Percentiles rank a stretch among this genome's conserved stretches.
These are phyloP conservation scores for Kurtzmaniella quercitrusa DNA, from an alignment of 1,139 yeast species.

Conservation along the genomic window DNA sequence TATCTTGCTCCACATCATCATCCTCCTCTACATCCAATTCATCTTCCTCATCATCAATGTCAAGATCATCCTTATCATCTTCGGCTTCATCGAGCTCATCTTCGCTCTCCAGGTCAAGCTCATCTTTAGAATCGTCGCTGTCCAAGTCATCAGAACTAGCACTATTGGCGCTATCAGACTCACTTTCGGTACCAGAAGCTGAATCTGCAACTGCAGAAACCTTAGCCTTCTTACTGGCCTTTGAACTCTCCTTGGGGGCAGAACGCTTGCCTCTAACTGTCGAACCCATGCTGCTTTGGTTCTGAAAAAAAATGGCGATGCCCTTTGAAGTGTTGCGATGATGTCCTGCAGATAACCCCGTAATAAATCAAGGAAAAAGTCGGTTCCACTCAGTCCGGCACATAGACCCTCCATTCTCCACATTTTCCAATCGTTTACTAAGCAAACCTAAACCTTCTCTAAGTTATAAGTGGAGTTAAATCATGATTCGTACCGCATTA, in stretches of 20 bases:
- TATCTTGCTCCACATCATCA: conserved; percentile 15
- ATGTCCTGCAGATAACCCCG: not conserved
- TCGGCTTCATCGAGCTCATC: conserved; percentile 21
- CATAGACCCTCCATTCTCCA: not conserved
- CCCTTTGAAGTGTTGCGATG: conserved; percentile 1
- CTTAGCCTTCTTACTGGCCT: conserved; percentile 26
- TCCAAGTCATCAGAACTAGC: conserved; percentile 8
- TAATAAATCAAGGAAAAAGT: no score
- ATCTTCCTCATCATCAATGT: conserved; percentile 15
- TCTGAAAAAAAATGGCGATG: conserved; percentile 5
- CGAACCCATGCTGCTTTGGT: conserved; percentile 17
- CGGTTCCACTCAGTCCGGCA: no score
- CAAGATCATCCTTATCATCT: conserved; percentile 9
- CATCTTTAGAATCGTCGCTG: conserved; percentile 2
- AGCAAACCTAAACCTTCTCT: no score
- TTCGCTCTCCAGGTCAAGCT: conserved; percentile 5
- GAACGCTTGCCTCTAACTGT: conserved; percentile 34
- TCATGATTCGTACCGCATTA: conserved; percentile 4
- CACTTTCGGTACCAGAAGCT: conserved; percentile 16
- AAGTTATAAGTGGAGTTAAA: no score
- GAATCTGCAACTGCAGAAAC: conserved; percentile 8
- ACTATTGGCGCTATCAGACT: not conserved
- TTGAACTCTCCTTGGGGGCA: conserved; percentile 16
- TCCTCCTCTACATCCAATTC: conserved; percentile 20
- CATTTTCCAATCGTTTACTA: not conserved